These are phyloP conservation scores for Kodamaea hsintzibuensis DNA, from an alignment of 805 yeast genomes.

Conservation along the genomic window DNA sequence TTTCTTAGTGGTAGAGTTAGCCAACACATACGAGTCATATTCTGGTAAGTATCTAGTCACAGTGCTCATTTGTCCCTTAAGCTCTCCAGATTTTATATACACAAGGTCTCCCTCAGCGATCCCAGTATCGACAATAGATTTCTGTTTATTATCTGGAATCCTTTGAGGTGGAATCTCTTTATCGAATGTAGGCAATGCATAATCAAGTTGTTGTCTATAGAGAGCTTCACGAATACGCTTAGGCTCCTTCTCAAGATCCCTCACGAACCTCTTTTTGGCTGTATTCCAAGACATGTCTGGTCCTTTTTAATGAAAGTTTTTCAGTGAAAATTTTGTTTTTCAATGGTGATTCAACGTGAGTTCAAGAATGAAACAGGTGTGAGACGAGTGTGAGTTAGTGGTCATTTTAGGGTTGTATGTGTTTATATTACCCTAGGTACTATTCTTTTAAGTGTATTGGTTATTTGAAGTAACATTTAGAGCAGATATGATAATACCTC, in stretches of 20 bases:
- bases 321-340: constrained; percentile 7
- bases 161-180: constrained; percentile 20
- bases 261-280: constrained; percentile 36
- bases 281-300: constrained; percentile 33
- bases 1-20: constrained; percentile 64
- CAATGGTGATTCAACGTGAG: background rate
- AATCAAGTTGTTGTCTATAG: constrained; percentile 19
- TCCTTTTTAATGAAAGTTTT: constrained; percentile 1
- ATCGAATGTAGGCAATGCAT: constrained; percentile 39
- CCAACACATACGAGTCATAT: constrained; percentile 64
- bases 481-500: no score
- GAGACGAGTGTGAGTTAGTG: no score
- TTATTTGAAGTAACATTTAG: no score
- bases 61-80: constrained; percentile 72
- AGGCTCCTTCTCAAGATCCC: constrained; percentile 35
- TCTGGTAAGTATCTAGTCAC: constrained; percentile 60
- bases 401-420: no score
- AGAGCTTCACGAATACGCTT: constrained; percentile 29
- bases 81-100: constrained; percentile 65
- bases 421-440: no score
- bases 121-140: constrained; percentile 52
- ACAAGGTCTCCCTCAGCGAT: constrained; percentile 78
- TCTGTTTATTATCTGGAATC: constrained; percentile 22
- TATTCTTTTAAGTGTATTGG: no score
- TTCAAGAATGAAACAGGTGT: background rate